phyloP scores from a whole-genome alignment of 495 filamentous ascomycete species.

The Xylaria venustula region DNA sequence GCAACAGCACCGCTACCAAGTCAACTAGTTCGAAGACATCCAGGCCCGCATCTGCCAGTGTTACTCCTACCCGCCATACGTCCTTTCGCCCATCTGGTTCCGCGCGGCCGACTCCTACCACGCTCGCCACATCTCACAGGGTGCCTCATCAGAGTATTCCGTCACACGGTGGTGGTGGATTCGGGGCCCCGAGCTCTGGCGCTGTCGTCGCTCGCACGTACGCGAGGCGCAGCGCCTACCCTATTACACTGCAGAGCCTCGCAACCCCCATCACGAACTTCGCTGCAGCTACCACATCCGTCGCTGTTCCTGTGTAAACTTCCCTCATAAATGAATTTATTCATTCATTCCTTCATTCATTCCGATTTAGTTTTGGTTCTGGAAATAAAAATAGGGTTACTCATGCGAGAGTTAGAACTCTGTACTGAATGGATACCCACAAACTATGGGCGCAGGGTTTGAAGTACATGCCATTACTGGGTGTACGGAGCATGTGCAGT shows the following conservation, averaged over 20 bases:
- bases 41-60: not conserved
- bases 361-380: too few relatives aligned
- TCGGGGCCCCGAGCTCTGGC: not conserved
- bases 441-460: too few relatives aligned
- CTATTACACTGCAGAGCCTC: slow-evolving; percentile 4
- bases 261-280: slow-evolving; percentile 6
- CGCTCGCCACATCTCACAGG: not conserved
- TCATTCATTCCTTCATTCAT: too few relatives aligned
- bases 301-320: too few relatives aligned
- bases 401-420: too few relatives aligned
- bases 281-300: not conserved
- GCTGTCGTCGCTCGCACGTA: not conserved
- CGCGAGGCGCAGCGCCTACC: not conserved
- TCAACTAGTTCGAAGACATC: not conserved
- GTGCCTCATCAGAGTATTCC: not conserved
- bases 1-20: not conserved
- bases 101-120: not conserved
- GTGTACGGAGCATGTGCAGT: too few relatives aligned
- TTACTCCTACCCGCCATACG: not conserved
- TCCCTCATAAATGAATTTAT: too few relatives aligned
- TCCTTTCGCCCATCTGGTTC: not conserved
- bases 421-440: too few relatives aligned
- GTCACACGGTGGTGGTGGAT: not conserved
- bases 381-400: too few relatives aligned
- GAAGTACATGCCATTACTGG: too few relatives aligned